Evolutionary conservation across 441 rosid genomes (phyloP).

Genomic region (Raphanus hybrid): DNA sequence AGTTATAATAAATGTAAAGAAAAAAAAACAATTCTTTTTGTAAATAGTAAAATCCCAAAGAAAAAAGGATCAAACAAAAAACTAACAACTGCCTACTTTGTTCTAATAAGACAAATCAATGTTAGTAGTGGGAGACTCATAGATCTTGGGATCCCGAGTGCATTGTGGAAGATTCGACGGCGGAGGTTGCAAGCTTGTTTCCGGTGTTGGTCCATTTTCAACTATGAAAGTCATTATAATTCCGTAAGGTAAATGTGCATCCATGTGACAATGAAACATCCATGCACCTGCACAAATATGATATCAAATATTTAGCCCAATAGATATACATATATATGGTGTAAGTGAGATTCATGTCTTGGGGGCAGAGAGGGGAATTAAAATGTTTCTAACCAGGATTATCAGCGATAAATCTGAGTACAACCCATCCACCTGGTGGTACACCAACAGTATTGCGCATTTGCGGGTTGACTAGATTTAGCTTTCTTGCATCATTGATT

Average conservation of each 20-base stretch:
- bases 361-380: too few species aligned
- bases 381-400: slow-evolving; percentile 57
- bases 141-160: slow-evolving; percentile 28
- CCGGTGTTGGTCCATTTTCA: slow-evolving; percentile 54
- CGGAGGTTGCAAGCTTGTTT: slow-evolving; percentile 58
- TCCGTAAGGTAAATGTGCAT: slow-evolving; percentile 68
- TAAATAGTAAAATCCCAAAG: not conserved
- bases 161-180: slow-evolving; percentile 66
- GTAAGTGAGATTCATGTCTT: too few species aligned
- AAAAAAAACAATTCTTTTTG: not conserved
- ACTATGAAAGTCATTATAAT: slow-evolving; percentile 63
- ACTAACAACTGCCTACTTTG: too few species aligned
- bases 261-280: slow-evolving; percentile 74
- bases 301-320: too few species aligned
- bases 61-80: not conserved
- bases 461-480: not conserved
- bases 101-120: slow-evolving; percentile 22
- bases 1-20: too few species aligned
- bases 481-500: slow-evolving; percentile 35
- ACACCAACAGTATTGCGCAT: slow-evolving; percentile 55
- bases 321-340: too few species aligned
- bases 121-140: slow-evolving; percentile 2
- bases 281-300: slow-evolving; percentile 46
- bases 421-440: slow-evolving; percentile 77
- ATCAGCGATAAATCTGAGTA: slow-evolving; percentile 65